phyloP scores from a whole-genome alignment of 352 stramenopile species.

The Thalassiosira sp. region DNA sequence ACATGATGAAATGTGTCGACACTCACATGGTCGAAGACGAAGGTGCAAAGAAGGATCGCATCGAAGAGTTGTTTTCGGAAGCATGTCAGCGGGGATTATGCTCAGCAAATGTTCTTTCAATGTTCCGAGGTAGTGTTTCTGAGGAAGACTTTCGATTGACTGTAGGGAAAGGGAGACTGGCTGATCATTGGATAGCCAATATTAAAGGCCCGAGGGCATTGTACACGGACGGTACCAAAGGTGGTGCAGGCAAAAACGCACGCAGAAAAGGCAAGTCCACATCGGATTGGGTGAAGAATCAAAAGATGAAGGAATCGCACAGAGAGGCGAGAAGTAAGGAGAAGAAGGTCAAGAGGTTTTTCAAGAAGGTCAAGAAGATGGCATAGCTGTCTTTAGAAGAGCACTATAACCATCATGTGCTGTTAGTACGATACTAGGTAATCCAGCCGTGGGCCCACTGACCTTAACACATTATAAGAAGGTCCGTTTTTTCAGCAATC shows the following conservation, averaged over 20 bases:
- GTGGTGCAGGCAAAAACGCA: slow-evolving; percentile 50
- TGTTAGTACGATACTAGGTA: no score
- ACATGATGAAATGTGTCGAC: slow-evolving; percentile 56
- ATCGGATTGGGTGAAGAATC: slow-evolving; percentile 53
- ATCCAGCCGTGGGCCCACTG: no score
- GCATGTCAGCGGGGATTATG: slow-evolving; percentile 47
- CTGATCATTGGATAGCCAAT: slow-evolving; percentile 55
- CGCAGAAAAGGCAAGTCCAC: slow-evolving; percentile 50
- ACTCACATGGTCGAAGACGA: slow-evolving; percentile 23
- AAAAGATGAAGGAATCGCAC: slow-evolving; percentile 27
- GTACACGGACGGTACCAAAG: slow-evolving; percentile 53
- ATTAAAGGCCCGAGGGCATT: slow-evolving; percentile 43
- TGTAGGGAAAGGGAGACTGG: slow-evolving; percentile 47
- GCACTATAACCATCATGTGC: no score
- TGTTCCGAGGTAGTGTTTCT: slow-evolving; percentile 39
- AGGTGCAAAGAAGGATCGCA: slow-evolving; percentile 39
- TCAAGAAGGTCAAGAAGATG: no score
- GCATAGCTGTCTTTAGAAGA: no score
- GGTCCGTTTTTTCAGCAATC: no score
- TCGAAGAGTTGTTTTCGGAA: slow-evolving; percentile 53
- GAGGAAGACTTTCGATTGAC: slow-evolving; percentile 53
- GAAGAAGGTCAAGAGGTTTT: slow-evolving; percentile 34
- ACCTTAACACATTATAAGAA: no score
- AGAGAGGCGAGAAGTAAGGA: slow-evolving; percentile 24
- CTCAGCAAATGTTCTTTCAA: slow-evolving; percentile 38